Evolutionary conservation across 176 grass and related monocot genomes (phyloP), one percentile per base, ranked within the genome.

Genomic region (Stipa capillata): DNA sequence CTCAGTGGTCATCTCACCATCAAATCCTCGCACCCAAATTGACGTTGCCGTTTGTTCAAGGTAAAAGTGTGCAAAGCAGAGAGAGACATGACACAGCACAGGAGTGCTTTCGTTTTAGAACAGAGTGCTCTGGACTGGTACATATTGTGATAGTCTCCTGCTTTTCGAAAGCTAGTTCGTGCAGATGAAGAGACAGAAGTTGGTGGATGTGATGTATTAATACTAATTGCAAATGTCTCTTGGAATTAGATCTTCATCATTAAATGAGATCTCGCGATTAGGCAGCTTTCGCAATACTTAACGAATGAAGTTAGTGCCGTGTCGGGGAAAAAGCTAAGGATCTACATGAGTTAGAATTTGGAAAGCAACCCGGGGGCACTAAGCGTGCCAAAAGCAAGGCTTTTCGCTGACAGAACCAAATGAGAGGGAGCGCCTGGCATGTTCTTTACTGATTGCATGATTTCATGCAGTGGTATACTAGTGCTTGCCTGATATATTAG

Each of bases 241-340:
- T 17, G 13, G 59, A 4, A 42, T 34, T 66, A 75, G 71, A 83
- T 76, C 59, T 83, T 55, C 60, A 83, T 75, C 72, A 67, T 76
- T 76, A 65, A 48, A 9, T 6, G 27, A 56, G 49, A 83, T 83
- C 48, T 7, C 27, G 40, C 17, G 60, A 83, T 76, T 55, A 65
- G 45, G 58, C 12, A 23, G 33, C 14, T 65, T 66, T 73, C 24
- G 11, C 35, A 34, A 37, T 29, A 65, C 23, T 65, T 54, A 83
- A 68, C 12, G 9, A 37, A 69, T 5, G 35, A 7, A 37, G 51
- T n/a, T 51, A 65, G 59, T 47, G 1, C 8, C 8, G 13, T 39
- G 60, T 35, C 25, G 25, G 45, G 76, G 65, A 45, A 51, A 36
- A 39, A n/a, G n/a, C n/a, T 12, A 41, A 25, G 9, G 5, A 5